These are phyloP conservation scores for Lathyrus oleraceus DNA, from an alignment of 306 rosid genomes.

Conservation along the genomic window DNA sequence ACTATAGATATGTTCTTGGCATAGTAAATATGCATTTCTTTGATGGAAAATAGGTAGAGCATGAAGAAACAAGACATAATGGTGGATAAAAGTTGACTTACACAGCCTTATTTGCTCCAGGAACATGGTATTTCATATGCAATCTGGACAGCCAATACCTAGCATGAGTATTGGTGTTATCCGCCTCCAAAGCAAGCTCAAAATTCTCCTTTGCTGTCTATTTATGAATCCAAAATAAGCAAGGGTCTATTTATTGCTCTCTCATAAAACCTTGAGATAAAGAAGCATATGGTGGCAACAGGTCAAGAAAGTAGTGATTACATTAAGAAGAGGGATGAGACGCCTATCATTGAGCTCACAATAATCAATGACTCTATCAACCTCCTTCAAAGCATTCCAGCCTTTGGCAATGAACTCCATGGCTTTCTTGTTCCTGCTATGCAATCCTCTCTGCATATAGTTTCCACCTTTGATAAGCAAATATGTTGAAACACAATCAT, in stretches of 20 bases:
- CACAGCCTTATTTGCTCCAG: slow-evolving; percentile 76
- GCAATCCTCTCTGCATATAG: slow-evolving; percentile 62
- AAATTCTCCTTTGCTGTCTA: slow-evolving; percentile 88
- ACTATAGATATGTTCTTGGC: background rate
- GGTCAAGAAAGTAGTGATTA: slow-evolving; percentile 25
- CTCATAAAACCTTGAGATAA: slow-evolving; percentile 29
- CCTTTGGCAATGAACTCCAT: slow-evolving; percentile 87
- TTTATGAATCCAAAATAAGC: slow-evolving; percentile 27
- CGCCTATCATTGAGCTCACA: slow-evolving; percentile 76
- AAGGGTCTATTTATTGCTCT: slow-evolving; percentile 14
- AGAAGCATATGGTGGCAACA: background rate
- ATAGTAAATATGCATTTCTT: slow-evolving; percentile 1
- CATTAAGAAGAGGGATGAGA: slow-evolving; percentile 81
- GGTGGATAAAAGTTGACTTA: slow-evolving; percentile 38
- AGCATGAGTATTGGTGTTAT: slow-evolving; percentile 79
- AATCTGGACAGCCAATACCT: slow-evolving; percentile 84
- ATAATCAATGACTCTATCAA: slow-evolving; percentile 85
- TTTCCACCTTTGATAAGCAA: background rate
- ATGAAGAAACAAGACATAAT: slow-evolving; percentile 18
- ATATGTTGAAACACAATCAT: background rate
- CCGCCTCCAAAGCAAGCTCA: slow-evolving; percentile 90
- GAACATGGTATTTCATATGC: slow-evolving; percentile 93
- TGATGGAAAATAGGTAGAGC: slow-evolving; percentile 12
- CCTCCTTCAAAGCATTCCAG: slow-evolving; percentile 85
- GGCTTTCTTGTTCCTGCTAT: slow-evolving; percentile 84